Conservation (phyloP, 2,329 filamentous ascomycete species). For the Hypoxylon sp. region DNA sequence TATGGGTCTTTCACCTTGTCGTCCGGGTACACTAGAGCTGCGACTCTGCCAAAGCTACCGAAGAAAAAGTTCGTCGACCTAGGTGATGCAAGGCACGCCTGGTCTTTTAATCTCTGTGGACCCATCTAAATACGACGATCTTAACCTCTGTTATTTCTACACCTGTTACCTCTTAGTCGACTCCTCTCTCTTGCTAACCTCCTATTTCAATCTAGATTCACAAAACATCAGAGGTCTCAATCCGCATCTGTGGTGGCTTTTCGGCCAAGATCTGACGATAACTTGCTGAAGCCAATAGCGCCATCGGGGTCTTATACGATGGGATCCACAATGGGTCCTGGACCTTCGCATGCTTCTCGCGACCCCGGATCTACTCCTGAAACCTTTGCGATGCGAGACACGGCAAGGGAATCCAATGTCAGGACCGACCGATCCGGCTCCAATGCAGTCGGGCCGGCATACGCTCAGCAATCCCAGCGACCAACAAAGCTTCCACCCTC, state of each 20-base stretch:
- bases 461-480: constrained; percentile 44
- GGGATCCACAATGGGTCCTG: constrained; percentile 45
- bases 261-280: constrained; percentile 46
- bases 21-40: constrained; percentile 14
- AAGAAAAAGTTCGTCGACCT: constrained; percentile 33
- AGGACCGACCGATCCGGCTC: constrained; percentile 43
- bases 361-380: constrained; percentile 44
- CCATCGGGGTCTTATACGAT: constrained; percentile 33
- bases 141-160: constrained; percentile 40
- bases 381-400: constrained; percentile 36
- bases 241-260: constrained; percentile 46
- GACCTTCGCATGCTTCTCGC: constrained; percentile 40
- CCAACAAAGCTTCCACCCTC: constrained; percentile 44
- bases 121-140: constrained; percentile 48
- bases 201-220: constrained; percentile 45
- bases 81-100: constrained; percentile 44
- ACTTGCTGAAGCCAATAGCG: constrained; percentile 43
- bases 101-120: constrained; percentile 47
- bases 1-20: constrained; percentile 3
- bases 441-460: constrained; percentile 37
- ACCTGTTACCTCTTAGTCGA: constrained; percentile 20
- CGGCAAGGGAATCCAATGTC: constrained; percentile 29
- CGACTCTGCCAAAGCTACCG: constrained; percentile 30
- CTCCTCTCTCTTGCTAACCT: constrained; percentile 41
- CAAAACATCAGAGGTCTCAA: constrained; percentile 48